These are phyloP conservation scores for Cercospora beticola DNA, from an alignment of 2,329 filamentous ascomycete genomes.

Conservation along the genomic window DNA sequence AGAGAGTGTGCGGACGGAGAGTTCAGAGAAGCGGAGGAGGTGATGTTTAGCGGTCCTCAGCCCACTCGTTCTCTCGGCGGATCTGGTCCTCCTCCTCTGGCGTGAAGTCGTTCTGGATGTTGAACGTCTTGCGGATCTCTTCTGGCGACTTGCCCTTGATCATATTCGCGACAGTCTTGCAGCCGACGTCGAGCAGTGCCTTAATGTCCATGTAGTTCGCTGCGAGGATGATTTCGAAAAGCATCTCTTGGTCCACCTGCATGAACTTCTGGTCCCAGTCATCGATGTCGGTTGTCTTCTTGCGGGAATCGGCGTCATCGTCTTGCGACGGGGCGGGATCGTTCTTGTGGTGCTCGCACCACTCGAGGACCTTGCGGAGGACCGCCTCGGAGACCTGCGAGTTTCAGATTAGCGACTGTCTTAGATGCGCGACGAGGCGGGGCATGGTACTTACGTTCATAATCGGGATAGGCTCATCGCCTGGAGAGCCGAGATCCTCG, in stretches of 20 bases:
- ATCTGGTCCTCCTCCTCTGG: constrained; percentile 98
- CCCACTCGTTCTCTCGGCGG: constrained; percentile 56
- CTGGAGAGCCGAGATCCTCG: constrained; percentile 74
- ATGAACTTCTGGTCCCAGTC: constrained; percentile 99
- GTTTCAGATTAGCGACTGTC: constrained; percentile 32
- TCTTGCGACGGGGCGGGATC: constrained; percentile 81
- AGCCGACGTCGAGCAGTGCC: constrained; percentile 92
- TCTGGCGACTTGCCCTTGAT: constrained; percentile 99
- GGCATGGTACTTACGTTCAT: constrained; percentile 60
- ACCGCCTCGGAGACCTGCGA: constrained; percentile 81
- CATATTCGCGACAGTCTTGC: constrained; percentile 99
- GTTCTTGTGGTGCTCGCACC: constrained; percentile 92
- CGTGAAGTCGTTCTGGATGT: constrained; percentile 99
- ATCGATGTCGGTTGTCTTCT: constrained; percentile 98
- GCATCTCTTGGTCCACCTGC: constrained; percentile 99
- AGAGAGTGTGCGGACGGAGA: neutral
- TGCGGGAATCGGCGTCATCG: constrained; percentile 88
- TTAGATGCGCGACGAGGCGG: neutral
- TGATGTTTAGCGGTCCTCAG: constrained; percentile 39
- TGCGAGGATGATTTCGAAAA: constrained; percentile 97
- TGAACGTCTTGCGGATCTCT: constrained; percentile 99
- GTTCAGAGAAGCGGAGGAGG: neutral
- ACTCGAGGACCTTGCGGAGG: constrained; percentile 93
- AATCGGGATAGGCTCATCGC: constrained; percentile 75
- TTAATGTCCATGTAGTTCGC: constrained; percentile 99